A percentile compares a stretch with the other conserved stretches of the same genome.
Conservation (phyloP, 257 asterid genomes). For the Lycium ferocissimum region DNA sequence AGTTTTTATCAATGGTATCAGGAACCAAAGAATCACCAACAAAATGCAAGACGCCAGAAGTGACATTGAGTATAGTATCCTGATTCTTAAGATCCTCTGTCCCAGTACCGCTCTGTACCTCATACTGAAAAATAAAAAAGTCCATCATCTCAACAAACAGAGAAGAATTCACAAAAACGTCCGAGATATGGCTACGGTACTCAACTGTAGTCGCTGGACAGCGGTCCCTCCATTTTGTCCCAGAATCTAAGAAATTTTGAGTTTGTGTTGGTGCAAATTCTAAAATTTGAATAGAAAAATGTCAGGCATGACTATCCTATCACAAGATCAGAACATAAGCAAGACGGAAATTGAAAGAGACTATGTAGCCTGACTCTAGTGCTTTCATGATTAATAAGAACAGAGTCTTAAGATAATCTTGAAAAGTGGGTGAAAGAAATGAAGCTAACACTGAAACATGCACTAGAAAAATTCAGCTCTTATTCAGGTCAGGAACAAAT, state of each 20-base stretch:
- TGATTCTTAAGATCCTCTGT: constrained; percentile 43
- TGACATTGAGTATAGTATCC: constrained; percentile 68
- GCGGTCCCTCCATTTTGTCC: constrained; percentile 62
- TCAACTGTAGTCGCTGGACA: constrained; percentile 52
- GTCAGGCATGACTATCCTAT: neutral
- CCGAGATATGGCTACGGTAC: constrained; percentile 38
- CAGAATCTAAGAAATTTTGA: constrained; percentile 47
- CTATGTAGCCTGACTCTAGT: constrained; percentile 14
- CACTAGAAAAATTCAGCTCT: neutral
- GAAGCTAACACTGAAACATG: constrained; percentile 21
- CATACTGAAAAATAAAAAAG: constrained; percentile 36
- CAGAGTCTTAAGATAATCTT: neutral
- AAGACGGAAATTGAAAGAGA: constrained; percentile 13
- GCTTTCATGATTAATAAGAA: constrained; percentile 11
- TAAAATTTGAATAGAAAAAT: constrained; percentile 34
- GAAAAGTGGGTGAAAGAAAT: constrained; percentile 23
- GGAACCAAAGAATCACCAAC: constrained; percentile 75
- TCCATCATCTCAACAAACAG: constrained; percentile 30
- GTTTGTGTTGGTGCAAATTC: constrained; percentile 48
- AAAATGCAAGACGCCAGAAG: constrained; percentile 68
- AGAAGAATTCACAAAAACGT: constrained; percentile 33
- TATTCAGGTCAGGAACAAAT: neutral
- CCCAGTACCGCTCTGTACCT: constrained; percentile 49
- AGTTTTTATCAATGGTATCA: constrained; percentile 69
- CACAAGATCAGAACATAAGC: constrained; percentile 11